Evolutionary conservation across 2,329 filamentous ascomycete genomes (phyloP).

Genomic region (Alternaria triticina): DNA sequence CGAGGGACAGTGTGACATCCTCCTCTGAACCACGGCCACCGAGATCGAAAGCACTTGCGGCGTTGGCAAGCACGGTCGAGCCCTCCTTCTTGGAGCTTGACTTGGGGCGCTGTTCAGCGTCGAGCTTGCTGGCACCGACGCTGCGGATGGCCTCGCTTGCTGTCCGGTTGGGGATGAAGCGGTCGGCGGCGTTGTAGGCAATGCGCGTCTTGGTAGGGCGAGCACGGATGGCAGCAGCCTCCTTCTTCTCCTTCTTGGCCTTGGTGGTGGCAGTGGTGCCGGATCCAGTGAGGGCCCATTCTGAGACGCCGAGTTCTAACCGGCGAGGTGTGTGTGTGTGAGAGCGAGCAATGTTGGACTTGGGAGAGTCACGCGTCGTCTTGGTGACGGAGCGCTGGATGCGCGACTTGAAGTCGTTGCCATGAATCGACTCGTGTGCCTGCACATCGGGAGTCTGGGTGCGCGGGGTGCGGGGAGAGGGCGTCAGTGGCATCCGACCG

Average conservation of each 20-base stretch:
- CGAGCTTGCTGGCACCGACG: conserved; percentile 81
- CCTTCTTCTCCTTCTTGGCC: conserved; percentile 46
- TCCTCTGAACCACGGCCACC: conserved; percentile 69
- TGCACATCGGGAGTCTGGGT: conserved; percentile 57
- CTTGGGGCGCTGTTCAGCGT: conserved; percentile 66
- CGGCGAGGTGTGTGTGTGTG: conserved; percentile 73
- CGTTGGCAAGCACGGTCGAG: conserved; percentile 77
- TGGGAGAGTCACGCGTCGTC: conserved; percentile 81
- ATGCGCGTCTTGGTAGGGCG: conserved; percentile 48
- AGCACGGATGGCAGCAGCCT: conserved; percentile 33
- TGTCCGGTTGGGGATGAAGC: conserved; percentile 93
- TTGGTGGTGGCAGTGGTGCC: conserved; percentile 58
- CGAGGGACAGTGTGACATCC: conserved; percentile 76
- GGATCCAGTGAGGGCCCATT: conserved; percentile 89
- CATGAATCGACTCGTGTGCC: conserved; percentile 72
- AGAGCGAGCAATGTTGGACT: conserved; percentile 89
- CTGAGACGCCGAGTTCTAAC: conserved; percentile 88
- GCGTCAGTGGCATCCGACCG: conserved; percentile 92
- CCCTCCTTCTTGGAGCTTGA: conserved; percentile 72
- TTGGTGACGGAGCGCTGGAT: conserved; percentile 74
- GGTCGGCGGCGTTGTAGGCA: conserved; percentile 75
- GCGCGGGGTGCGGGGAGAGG: conserved; percentile 73
- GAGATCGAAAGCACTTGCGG: conserved; percentile 70
- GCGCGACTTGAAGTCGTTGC: conserved; percentile 76
- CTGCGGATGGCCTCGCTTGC: conserved; percentile 89